Evolutionary conservation across 768 basidiomycete genomes (phyloP), one percentile per base, ranked within the genome.

Genomic region (Paxillus ammoniavirescens): DNA sequence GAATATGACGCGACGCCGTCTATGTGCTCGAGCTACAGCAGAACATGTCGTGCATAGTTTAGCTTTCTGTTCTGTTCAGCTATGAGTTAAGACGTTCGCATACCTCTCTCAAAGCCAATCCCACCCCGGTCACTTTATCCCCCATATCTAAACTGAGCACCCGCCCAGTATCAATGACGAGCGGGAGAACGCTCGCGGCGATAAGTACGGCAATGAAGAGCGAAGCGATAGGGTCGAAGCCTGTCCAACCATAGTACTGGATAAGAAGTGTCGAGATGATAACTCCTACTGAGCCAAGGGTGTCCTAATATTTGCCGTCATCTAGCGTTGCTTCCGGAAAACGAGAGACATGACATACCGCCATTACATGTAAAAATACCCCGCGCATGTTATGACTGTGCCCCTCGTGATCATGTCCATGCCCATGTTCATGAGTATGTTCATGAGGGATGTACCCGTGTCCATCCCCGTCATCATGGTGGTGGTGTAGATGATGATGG

Each of bases 341-440:
- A 31, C 18, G 15, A 42, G 41, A 47, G 30, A 49, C 26, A 60
- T 73, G 26, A 69, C 84, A 60, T 73, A 91, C 91, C 53, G 94
- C 94, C 86, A 97, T 87, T 44, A 99, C 96, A 65, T 99, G 96
- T 52, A 98, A 72, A 69, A 99, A 99, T 61, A 99, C 94, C 15
- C 97, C 97, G 33, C 94, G 89, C 97, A 99, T 99, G 68, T 99
- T 99, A 69, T 98, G 93, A 70, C 91, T 93, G 64, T 96, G 93
- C 0, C 91, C 88, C 69, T 93, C 89, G 60, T 87, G 88, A 10
- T 75, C 71, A 30, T 77, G 77, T 40, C 71, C 68, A 62, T 81
- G 84, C 3, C 72, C 68, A 66, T 85, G 82, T 44, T 78, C 72
- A 57, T 82, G 79, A 46, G 75, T 35, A 14, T 35, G 13, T 14